Evolutionary conservation across 768 basidiomycete species (phyloP).

Genomic region (Lactarius pseudohatsudake): DNA sequence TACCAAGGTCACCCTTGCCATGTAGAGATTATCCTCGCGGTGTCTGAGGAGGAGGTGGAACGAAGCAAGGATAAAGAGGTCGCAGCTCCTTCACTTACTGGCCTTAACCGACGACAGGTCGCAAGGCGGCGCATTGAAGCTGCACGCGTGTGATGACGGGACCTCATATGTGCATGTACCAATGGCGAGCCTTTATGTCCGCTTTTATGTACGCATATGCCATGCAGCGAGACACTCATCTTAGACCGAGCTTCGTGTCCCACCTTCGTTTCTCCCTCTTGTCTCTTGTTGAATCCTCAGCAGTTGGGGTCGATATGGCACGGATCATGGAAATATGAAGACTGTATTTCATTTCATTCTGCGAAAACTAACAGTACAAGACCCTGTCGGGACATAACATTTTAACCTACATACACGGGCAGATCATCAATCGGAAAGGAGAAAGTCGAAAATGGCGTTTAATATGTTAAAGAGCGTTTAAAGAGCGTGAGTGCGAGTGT

Average conservation of each 20-base stretch:
- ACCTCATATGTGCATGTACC: constrained; percentile 33
- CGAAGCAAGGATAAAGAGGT: constrained; percentile 84
- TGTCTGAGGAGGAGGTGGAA: constrained; percentile 80
- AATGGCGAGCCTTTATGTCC: constrained; percentile 30
- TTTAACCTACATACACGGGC: constrained; percentile 17
- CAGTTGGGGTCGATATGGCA: neutral
- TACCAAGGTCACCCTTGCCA: constrained; percentile 99
- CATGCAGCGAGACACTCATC: constrained; percentile 23
- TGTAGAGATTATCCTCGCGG: constrained; percentile 89
- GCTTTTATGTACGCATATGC: constrained; percentile 29
- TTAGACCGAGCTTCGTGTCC: neutral
- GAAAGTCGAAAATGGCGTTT: constrained; percentile 1
- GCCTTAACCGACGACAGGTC: constrained; percentile 82
- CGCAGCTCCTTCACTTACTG: constrained; percentile 50
- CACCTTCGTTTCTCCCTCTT: neutral
- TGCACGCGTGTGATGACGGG: constrained; percentile 48
- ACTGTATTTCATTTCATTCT: constrained; percentile 1
- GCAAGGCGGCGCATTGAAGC: constrained; percentile 89
- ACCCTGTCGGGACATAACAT: neutral
- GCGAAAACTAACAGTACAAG: constrained; percentile 5
- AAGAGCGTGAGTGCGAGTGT: constrained; percentile 12
- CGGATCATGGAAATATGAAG: neutral
- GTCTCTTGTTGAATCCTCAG: neutral
- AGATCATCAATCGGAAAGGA: neutral
- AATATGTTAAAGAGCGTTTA: constrained; percentile 6